Evolutionary conservation across 129 eudicot species (phyloP).

Genomic region (Oenanthe sinensis): DNA sequence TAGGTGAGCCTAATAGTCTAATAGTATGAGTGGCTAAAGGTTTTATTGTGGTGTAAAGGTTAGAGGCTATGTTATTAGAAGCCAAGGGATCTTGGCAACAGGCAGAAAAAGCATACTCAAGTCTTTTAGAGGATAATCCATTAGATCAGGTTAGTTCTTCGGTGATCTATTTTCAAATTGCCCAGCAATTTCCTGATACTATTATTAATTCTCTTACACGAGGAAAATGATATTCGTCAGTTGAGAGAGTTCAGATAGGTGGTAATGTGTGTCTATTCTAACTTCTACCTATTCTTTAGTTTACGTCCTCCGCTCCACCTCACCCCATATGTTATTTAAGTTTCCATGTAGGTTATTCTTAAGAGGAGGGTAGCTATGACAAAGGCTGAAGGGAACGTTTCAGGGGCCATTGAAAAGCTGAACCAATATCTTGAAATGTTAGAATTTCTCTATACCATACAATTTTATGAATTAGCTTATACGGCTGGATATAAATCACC

Average conservation of each 20-base stretch:
- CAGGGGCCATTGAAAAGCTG: constrained; percentile 72
- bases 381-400: constrained; percentile 73
- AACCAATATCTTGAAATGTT: constrained; percentile 86
- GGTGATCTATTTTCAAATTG: not conserved
- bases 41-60: constrained; percentile 29
- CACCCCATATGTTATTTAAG: not conserved
- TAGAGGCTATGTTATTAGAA: constrained; percentile 89
- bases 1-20: not conserved
- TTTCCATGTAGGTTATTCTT: constrained; percentile 45
- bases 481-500: not conserved
- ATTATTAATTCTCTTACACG: not conserved
- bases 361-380: constrained; percentile 88
- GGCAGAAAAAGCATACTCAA: constrained; percentile 87
- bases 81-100: constrained; percentile 89
- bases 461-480: not conserved
- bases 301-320: not conserved
- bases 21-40: not conserved
- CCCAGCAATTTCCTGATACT: not conserved
- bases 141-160: constrained; percentile 56
- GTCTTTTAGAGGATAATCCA: constrained; percentile 78
- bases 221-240: not conserved
- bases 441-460: constrained; percentile 15
- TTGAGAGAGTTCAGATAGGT: not conserved
- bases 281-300: not conserved
- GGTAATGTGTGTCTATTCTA: not conserved